phyloP scores from a whole-genome alignment of 352 stramenopile species.

The Phytophthora rubi region DNA sequence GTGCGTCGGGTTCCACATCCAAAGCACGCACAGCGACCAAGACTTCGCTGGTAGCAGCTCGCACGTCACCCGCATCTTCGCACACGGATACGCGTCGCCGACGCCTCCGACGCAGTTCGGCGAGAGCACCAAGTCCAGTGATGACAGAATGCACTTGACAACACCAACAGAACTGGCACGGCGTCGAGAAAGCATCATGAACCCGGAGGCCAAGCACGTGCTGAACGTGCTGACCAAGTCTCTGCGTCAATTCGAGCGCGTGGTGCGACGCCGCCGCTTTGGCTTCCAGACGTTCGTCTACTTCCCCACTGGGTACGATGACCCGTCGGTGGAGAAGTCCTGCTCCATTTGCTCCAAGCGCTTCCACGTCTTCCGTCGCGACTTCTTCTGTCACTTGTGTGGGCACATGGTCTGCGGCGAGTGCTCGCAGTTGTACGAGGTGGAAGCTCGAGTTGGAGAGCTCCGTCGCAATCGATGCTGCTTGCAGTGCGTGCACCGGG shows the following conservation, averaged over 20 bases:
- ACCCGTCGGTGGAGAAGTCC: constrained; percentile 31
- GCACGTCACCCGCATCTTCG: constrained; percentile 60
- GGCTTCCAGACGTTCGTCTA: constrained; percentile 69
- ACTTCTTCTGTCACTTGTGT: constrained; percentile 59
- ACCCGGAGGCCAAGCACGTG: constrained; percentile 53
- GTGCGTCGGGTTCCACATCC: constrained; percentile 58
- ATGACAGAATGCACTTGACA: constrained; percentile 4
- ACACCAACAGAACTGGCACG: constrained; percentile 37
- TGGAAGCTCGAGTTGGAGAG: constrained; percentile 46
- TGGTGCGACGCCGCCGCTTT: constrained; percentile 61
- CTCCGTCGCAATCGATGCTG: constrained; percentile 50
- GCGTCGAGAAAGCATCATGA: constrained; percentile 51
- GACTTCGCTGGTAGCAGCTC: constrained; percentile 36
- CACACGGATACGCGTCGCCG: constrained; percentile 60
- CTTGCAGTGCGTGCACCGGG: constrained; percentile 49
- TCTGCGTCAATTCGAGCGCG: constrained; percentile 48
- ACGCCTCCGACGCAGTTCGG: constrained; percentile 46
- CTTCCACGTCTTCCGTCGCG: constrained; percentile 47
- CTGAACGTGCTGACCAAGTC: constrained; percentile 55
- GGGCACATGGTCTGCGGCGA: constrained; percentile 49
- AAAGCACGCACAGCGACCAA: constrained; percentile 30
- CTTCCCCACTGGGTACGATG: constrained; percentile 42
- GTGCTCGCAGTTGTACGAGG: constrained; percentile 50
- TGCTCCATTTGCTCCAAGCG: constrained; percentile 51
- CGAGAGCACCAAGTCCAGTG: constrained; percentile 7